Conservation (phyloP, 1,284 basidiomycete genomes). For the Irpex sp. region DNA sequence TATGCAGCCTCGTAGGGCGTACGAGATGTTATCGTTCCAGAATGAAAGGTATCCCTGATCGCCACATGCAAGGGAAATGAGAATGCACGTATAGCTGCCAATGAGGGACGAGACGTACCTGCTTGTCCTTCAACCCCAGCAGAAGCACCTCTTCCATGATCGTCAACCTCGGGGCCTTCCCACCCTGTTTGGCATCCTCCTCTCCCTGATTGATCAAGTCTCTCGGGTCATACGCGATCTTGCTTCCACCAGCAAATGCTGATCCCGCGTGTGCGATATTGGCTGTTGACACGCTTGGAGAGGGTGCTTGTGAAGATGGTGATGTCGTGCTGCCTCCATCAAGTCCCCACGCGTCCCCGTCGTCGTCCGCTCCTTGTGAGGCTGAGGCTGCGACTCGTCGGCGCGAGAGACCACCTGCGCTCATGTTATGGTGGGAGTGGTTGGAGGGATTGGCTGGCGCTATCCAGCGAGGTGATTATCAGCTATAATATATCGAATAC, state of each 20-base stretch:
- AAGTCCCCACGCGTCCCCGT: slow-evolving; percentile 27
- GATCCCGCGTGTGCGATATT: slow-evolving; percentile 57
- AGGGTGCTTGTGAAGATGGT: slow-evolving; percentile 28
- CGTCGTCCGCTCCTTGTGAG: slow-evolving; percentile 30
- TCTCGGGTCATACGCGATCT: slow-evolving; percentile 92
- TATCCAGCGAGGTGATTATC: background rate
- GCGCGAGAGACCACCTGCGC: slow-evolving; percentile 47
- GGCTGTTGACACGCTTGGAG: slow-evolving; percentile 24
- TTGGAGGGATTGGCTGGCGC: background rate
- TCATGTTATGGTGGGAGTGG: slow-evolving; percentile 29
- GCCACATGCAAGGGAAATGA: background rate
- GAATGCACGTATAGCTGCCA: slow-evolving; percentile 1
- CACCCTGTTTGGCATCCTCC: slow-evolving; percentile 65
- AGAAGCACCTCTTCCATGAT: slow-evolving; percentile 97
- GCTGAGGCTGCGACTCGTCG: slow-evolving; percentile 43
- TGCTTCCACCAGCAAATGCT: slow-evolving; percentile 78
- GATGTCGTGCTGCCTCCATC: slow-evolving; percentile 10
- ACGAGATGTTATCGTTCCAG: slow-evolving; percentile 98
- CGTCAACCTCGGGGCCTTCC: slow-evolving; percentile 82
- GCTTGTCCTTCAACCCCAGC: slow-evolving; percentile 88
- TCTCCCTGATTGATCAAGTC: slow-evolving; percentile 75
- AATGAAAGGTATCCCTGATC: slow-evolving; percentile 87
- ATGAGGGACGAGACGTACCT: slow-evolving; percentile 44
- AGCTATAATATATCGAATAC: background rate
- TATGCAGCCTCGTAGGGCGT: slow-evolving; percentile 92